Conservation (phyloP, 176 grass and related monocot species). For the Bothriochloa decipiens region DNA sequence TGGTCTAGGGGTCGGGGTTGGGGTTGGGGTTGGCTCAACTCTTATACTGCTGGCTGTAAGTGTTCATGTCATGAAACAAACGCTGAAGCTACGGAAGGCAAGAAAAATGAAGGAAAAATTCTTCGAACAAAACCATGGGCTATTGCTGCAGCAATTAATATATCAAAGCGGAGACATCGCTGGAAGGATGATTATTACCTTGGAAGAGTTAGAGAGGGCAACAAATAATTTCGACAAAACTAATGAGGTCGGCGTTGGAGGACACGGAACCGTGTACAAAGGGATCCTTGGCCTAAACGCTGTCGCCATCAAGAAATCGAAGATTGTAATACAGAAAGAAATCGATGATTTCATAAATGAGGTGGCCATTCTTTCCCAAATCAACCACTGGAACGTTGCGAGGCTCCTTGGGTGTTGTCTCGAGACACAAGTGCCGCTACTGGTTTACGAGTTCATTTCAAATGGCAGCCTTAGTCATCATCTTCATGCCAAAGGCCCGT, state of each 20-base stretch:
- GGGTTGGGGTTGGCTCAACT: not conserved
- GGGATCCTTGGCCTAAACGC: constrained; percentile 51
- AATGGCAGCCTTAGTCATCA: too few relatives aligned
- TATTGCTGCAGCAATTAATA: constrained; percentile 9
- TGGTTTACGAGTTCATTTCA: too few relatives aligned
- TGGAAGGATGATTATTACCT: too few relatives aligned
- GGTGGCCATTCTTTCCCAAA: constrained; percentile 53
- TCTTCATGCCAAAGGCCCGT: constrained; percentile 29
- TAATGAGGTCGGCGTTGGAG: constrained; percentile 45
- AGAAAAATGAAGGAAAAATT: constrained; percentile 47
- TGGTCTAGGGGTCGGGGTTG: not conserved
- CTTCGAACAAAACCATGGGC: constrained; percentile 54
- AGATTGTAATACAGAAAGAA: constrained; percentile 53
- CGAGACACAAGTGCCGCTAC: constrained; percentile 29
- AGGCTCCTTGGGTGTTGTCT: constrained; percentile 68
- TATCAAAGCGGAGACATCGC: too few relatives aligned
- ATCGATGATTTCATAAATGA: constrained; percentile 64
- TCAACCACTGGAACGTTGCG: constrained; percentile 63
- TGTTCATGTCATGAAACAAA: not conserved
- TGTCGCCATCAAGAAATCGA: constrained; percentile 62
- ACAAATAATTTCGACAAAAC: constrained; percentile 53
- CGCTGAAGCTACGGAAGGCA: constrained; percentile 33
- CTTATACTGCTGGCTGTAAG: not conserved
- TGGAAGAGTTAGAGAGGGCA: constrained; percentile 55
- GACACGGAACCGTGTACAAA: constrained; percentile 57